phyloP scores from a whole-genome alignment of 1,139 yeast species.

The Suzukiozyma palmioleophila region DNA sequence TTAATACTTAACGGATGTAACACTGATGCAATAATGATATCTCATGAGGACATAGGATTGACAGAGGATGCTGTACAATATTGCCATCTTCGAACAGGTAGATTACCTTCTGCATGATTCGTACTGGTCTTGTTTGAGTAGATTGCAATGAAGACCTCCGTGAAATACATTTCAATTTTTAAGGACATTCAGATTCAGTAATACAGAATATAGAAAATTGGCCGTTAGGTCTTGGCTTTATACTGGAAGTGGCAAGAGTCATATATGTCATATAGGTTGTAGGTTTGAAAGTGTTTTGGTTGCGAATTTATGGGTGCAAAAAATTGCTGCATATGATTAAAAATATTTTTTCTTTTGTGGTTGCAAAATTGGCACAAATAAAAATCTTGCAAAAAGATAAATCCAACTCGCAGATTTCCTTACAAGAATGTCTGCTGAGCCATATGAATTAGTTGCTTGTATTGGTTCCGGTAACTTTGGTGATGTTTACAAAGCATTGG shows the following conservation, averaged over 20 bases:
- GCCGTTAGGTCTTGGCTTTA: too few species aligned
- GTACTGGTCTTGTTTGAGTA: too few species aligned
- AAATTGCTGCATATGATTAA: background rate
- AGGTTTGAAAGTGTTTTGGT: background rate
- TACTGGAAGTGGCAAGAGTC: too few species aligned
- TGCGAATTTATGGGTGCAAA: background rate
- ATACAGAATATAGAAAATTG: too few species aligned
- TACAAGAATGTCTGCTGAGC: constrained; percentile 13
- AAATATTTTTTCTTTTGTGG: constrained; percentile 8
- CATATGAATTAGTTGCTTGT: constrained; percentile 48
- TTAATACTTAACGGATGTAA: constrained; percentile 62
- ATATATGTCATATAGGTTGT: too few species aligned
- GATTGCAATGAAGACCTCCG: too few species aligned
- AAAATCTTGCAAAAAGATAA: background rate
- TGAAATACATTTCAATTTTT: too few species aligned
- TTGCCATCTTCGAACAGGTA: constrained; percentile 45
- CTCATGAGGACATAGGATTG: constrained; percentile 28
- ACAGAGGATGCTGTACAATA: constrained; percentile 44
- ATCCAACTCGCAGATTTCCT: background rate
- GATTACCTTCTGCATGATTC: constrained; percentile 9
- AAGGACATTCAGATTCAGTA: too few species aligned
- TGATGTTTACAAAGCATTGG: constrained; percentile 67
- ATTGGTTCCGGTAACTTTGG: constrained; percentile 87
- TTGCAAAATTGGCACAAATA: constrained; percentile 7
- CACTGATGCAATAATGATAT: constrained; percentile 22